These are phyloP conservation scores for Volvariella surrecta DNA, from an alignment of 1,284 basidiomycete genomes.

Conservation along the genomic window DNA sequence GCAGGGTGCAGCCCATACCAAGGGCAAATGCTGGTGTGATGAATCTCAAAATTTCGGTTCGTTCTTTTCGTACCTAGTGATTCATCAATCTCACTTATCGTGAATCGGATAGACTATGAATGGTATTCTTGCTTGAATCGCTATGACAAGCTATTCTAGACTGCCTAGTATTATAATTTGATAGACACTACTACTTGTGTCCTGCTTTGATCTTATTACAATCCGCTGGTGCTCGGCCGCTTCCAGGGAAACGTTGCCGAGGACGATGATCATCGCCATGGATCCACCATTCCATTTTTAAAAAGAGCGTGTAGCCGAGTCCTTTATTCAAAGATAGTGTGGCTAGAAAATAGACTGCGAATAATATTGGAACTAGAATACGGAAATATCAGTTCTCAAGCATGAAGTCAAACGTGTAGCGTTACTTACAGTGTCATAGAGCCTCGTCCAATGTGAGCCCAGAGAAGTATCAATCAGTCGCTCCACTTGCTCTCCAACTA, in stretches of 20 bases:
- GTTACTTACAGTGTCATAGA: conserved; percentile 79
- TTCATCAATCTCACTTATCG: conserved; percentile 7
- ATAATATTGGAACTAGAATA: conserved; percentile 61
- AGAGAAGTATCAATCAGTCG: conserved; percentile 80
- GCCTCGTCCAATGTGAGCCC: conserved; percentile 86
- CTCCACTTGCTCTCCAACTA: conserved; percentile 87
- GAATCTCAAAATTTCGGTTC: conserved; percentile 53
- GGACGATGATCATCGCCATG: too few relatives aligned
- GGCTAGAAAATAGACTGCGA: conserved; percentile 70
- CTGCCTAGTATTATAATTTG: background rate
- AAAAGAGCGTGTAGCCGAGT: too few relatives aligned
- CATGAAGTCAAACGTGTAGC: background rate
- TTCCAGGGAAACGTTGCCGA: conserved; percentile 3
- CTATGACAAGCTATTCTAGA: conserved; percentile 54
- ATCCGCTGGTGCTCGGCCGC: too few relatives aligned
- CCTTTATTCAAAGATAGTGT: background rate
- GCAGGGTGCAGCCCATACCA: conserved; percentile 44
- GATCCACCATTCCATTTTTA: too few relatives aligned
- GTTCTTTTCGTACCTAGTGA: conserved; percentile 11
- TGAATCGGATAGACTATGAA: conserved; percentile 50
- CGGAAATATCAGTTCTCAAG: conserved; percentile 5
- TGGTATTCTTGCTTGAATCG: conserved; percentile 75
- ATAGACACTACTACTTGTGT: too few relatives aligned
- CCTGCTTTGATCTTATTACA: too few relatives aligned
- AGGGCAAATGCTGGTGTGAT: conserved; percentile 66